Evolutionary conservation across 331 rosid species (phyloP).

Genomic region (Stylosanthes scabra): DNA sequence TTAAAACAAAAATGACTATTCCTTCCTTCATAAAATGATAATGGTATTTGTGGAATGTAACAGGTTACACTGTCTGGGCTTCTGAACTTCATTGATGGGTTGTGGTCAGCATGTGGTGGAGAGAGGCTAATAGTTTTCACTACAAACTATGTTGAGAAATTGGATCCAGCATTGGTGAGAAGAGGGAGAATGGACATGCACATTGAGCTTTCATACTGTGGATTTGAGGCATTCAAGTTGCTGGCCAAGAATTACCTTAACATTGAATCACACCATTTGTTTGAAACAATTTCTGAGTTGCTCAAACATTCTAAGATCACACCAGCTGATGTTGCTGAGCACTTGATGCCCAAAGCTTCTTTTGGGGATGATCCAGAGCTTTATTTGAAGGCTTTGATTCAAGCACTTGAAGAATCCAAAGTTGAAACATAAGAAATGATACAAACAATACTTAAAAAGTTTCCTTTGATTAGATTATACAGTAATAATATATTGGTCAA

Average conservation of each 20-base stretch:
- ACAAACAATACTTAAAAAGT: constrained; percentile 30
- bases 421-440: constrained; percentile 41
- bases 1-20: no score
- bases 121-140: constrained; percentile 79
- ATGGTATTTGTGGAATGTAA: no score
- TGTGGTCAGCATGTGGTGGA: constrained; percentile 86
- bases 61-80: constrained; percentile 77
- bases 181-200: constrained; percentile 89
- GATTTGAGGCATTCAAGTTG: constrained; percentile 69
- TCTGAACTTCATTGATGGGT: constrained; percentile 81
- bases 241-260: constrained; percentile 72
- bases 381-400: constrained; percentile 52
- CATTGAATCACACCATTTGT: constrained; percentile 60
- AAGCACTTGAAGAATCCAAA: constrained; percentile 62
- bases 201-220: constrained; percentile 69
- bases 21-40: no score
- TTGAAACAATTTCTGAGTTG: constrained; percentile 48
- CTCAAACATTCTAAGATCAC: constrained; percentile 53
- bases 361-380: constrained; percentile 45
- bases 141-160: constrained; percentile 74
- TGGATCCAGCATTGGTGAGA: constrained; percentile 81
- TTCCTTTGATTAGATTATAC: neutral
- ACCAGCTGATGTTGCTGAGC: constrained; percentile 93
- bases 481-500: no score
- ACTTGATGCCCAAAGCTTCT: constrained; percentile 78